Base-by-base conservation (phyloP, 768 basidiomycete genomes). In the Coprinopsis marcescibilis region DNA sequence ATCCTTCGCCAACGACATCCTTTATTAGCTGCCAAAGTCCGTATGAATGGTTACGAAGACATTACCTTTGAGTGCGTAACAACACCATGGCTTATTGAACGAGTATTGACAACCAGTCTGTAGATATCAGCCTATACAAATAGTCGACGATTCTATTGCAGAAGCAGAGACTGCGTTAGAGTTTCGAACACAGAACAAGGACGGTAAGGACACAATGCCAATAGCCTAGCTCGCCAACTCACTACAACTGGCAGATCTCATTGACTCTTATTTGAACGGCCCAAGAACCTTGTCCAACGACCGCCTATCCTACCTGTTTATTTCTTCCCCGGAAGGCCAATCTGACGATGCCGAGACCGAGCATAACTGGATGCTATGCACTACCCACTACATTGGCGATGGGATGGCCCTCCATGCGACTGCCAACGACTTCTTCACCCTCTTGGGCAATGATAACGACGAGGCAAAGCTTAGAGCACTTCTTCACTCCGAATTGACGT, bases 361-460 rank as follows among this genome's bases (percentile, higher is more conserved):
- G 43, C 81, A 72, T 56, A 78, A 90, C 57, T 63, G 90, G 45
- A 66, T 88, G 51, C 74, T 93, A 39, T 83, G 82, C 52, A 81
- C 85, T 3, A 78, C 85, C 5, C 90, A 93, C 60, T 91, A 84
- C 61, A 62, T 91, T 38, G 89, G 88, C 15, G 90, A 93, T 59
- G 90, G 90, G 17, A 89, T 90, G 82, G 85, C 88, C 1, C 71
- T 91, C 14, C 88, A 91, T 63, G 73, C 77, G 49, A 85, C 84
- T 51, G 86, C 85, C 20, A 88, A 89, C 60, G 85, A 90, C 53
- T 81, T 91, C 58, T 84, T 90, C 59, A 61, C 66, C 14, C 66
- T 91, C 2, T 66, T 48, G 32, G 81, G 75, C 0, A 57, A 68
- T 29, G 40, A 54, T 11, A 45, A 60, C 10, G 56, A 57, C 6